Conservation (phyloP, 2,329 filamentous ascomycete genomes). For the Cordyceps pruinosa region DNA sequence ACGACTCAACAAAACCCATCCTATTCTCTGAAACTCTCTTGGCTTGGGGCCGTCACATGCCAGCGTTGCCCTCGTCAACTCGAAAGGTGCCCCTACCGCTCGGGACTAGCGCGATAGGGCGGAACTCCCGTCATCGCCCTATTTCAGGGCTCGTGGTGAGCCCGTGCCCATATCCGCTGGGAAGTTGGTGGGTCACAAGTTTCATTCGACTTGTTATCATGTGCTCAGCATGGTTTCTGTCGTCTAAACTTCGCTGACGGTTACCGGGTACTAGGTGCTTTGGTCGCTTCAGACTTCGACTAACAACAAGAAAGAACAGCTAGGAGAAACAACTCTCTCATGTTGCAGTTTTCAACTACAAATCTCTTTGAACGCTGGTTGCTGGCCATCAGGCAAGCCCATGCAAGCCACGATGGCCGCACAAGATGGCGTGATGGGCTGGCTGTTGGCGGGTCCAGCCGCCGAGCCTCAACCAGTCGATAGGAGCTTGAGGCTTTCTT, state of each 20-base stretch:
- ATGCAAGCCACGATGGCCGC: constrained; percentile 6
- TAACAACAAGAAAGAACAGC: background rate
- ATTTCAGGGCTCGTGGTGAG: background rate
- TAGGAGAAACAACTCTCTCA: background rate
- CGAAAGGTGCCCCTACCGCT: background rate
- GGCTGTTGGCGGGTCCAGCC: background rate
- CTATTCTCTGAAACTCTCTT: background rate
- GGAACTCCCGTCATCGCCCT: background rate
- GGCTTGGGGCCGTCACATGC: constrained; percentile 2
- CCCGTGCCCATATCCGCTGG: background rate
- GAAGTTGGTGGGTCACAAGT: background rate
- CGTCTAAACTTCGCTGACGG: background rate
- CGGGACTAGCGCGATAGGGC: constrained; percentile 2
- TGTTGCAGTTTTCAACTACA: background rate
- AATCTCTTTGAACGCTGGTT: background rate
- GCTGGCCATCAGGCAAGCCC: background rate
- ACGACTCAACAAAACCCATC: background rate
- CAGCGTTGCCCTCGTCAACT: background rate
- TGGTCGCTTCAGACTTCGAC: background rate
- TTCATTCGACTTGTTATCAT: background rate
- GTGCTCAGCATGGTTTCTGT: background rate
- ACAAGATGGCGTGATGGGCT: background rate
- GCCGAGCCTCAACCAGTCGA: background rate
- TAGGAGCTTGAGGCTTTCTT: background rate
- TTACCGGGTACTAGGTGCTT: background rate